Evolutionary conservation across 768 basidiomycete species (phyloP), one percentile per base, ranked within the genome.

Genomic region (Rhizopogon sp.): DNA sequence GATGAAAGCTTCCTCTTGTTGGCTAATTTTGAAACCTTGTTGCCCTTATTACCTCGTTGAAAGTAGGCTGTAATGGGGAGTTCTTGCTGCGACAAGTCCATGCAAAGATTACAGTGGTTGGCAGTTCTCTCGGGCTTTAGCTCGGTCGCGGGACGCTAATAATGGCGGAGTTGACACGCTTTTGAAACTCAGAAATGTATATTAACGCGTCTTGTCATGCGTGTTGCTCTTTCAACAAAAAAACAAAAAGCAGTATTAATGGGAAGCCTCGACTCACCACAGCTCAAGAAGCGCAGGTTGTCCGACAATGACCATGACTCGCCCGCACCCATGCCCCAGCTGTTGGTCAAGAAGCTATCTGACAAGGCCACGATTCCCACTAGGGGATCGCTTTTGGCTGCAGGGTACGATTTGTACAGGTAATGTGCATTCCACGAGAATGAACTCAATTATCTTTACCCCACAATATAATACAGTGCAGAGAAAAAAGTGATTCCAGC

Each of bases 321-420:
- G 9, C 39, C 58, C 13, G 70, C 76, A 3, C 78, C 80, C 44
- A 63, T 70, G 7, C 62, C 75, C 1, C 78, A 78, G 44, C 80
- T 98, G 17, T 82, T 93, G 52, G 81, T 99, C 66, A 97, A 97
- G 66, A 82, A 84, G 35, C 84, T 89, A 39, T 93, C 90, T 3
- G 81, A 84, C 16, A 89, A 85, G 64, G 97, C 91, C 25, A 87
- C 69, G 58, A 66, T 93, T 20, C 97, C 97, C 3, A 93, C 90
- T 9, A 82, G 93, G 49, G 96, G 97, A 1, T 93, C 90, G 3
- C 71, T 83, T 2, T 75, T 93, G 47, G 82, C 96, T 2, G 97
- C 97, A 1, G 97, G 97, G 5, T 97, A 98, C 66, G 97, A 99
- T 70, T 76, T 99, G 39, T 95, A 93, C 74, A 88, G 89, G 94